Evolutionary conservation across 106 monocot genomes (phyloP).

Genomic region (Dioscorea zingiberensis): DNA sequence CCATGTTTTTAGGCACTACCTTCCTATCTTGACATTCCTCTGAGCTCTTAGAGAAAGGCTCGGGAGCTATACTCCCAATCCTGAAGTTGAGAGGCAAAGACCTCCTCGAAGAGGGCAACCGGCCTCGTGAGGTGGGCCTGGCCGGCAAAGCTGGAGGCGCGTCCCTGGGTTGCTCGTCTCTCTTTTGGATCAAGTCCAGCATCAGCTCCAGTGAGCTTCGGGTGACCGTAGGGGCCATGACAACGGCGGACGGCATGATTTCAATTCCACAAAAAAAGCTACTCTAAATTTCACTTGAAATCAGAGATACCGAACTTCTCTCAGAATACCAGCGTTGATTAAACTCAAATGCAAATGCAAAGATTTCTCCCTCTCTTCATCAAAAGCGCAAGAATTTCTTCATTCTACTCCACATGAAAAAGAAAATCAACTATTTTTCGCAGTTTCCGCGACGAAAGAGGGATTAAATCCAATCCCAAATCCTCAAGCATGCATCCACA

Average conservation of each 20-base stretch:
- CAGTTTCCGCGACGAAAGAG: no score
- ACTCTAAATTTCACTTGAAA: neutral
- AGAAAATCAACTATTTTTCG: no score
- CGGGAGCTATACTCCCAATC: conserved; percentile 2
- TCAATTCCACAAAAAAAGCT: neutral
- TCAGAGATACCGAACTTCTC: no score
- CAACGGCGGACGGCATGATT: conserved; percentile 15
- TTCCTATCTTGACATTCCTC: conserved; percentile 13
- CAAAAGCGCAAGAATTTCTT: no score
- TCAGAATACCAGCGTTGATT: no score
- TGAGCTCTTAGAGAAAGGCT: neutral
- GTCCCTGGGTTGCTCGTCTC: conserved; percentile 49
- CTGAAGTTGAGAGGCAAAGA: conserved; percentile 22
- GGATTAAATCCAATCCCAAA: no score
- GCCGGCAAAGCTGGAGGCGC: conserved; percentile 49
- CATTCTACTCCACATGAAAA: no score
- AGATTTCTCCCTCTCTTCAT: no score
- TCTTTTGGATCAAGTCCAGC: conserved; percentile 42
- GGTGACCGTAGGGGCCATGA: conserved; percentile 10
- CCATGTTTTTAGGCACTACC: conserved; percentile 7
- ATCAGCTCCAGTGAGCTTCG: conserved; percentile 64
- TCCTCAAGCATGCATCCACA: no score
- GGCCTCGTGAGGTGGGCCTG: conserved; percentile 51
- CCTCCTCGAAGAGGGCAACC: conserved; percentile 41
- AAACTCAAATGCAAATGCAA: no score